A percentile compares a stretch with the other conserved stretches of the same genome.
These are phyloP conservation scores for Lachancea lanzarotensis DNA, from an alignment of 805 yeast genomes.

Conservation along the genomic window DNA sequence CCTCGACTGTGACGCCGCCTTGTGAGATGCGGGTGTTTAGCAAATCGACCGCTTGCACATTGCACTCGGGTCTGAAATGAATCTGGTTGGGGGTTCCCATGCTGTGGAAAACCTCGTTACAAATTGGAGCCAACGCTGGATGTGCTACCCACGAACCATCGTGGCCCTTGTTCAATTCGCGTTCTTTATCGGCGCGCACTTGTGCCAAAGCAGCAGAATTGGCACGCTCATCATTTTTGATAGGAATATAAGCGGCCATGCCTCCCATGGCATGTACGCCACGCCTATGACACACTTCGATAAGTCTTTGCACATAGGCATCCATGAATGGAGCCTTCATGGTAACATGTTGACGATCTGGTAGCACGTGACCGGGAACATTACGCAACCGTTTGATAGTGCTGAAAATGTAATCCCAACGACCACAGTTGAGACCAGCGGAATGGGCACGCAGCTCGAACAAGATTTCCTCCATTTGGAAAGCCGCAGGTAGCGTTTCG, in stretches of 20 bases:
- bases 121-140: conserved; percentile 72
- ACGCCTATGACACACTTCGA: conserved; percentile 67
- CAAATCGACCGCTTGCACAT: conserved; percentile 50
- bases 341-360: conserved; percentile 74
- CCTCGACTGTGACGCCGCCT: conserved; percentile 60
- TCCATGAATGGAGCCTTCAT: conserved; percentile 81
- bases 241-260: conserved; percentile 85
- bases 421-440: conserved; percentile 78
- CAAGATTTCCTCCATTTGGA: conserved; percentile 80
- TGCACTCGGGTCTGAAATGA: conserved; percentile 39
- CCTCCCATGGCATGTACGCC: conserved; percentile 87
- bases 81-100: conserved; percentile 84
- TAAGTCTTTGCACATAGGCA: conserved; percentile 65
- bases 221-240: conserved; percentile 58
- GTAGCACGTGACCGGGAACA: conserved; percentile 58
- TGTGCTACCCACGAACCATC: conserved; percentile 91
- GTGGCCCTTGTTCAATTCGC: conserved; percentile 74
- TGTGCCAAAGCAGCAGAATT: conserved; percentile 64
- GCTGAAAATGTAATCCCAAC: conserved; percentile 85
- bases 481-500: conserved; percentile 80
- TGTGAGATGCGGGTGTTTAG: conserved; percentile 57
- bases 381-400: conserved; percentile 71
- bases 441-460: conserved; percentile 72
- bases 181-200: conserved; percentile 65
- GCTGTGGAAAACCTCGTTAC: conserved; percentile 63